These are phyloP conservation scores for Senecio squalidus DNA, from an alignment of 140 eudicot genomes.

Conservation along the genomic window DNA sequence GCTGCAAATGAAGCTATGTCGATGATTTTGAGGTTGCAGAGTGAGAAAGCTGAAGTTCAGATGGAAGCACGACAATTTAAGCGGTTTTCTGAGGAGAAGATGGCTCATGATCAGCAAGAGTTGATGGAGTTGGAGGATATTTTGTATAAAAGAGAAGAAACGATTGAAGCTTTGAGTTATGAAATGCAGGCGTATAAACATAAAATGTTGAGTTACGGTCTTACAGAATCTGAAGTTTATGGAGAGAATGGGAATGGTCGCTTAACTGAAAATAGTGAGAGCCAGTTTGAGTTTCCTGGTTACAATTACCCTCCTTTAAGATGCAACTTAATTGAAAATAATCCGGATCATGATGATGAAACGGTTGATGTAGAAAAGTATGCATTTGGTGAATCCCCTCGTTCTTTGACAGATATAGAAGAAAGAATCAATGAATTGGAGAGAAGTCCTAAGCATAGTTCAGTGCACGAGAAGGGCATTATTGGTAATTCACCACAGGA, in stretches of 20 bases:
- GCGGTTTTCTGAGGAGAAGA: slow-evolving; percentile 77
- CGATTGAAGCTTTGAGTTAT: slow-evolving; percentile 58
- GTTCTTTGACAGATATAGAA: slow-evolving; percentile 58
- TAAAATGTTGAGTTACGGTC: slow-evolving; percentile 81
- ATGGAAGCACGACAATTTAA: slow-evolving; percentile 86
- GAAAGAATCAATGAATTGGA: slow-evolving; percentile 68
- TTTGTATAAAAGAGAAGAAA: slow-evolving; percentile 57
- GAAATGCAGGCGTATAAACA: slow-evolving; percentile 78
- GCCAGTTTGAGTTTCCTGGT: slow-evolving; percentile 35
- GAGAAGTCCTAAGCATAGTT: slow-evolving; percentile 42
- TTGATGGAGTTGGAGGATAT: slow-evolving; percentile 54
- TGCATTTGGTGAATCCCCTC: slow-evolving; percentile 69
- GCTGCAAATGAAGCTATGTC: slow-evolving; percentile 91
- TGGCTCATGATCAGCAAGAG: slow-evolving; percentile 82
- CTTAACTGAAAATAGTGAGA: slow-evolving; percentile 32
- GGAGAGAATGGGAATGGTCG: slow-evolving; percentile 42
- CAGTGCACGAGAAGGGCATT: slow-evolving; percentile 55
- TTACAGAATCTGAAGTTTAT: slow-evolving; percentile 67
- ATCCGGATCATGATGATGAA: slow-evolving; percentile 42
- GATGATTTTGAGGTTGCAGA: slow-evolving; percentile 85
- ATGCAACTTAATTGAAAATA: slow-evolving; percentile 52
- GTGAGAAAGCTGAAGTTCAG: slow-evolving; percentile 84
- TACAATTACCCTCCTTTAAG: slow-evolving; percentile 63
- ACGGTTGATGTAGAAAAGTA: slow-evolving; percentile 56
- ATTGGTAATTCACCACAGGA: slow-evolving; percentile 56